A percentile compares a stretch with the other conserved stretches of the same genome.
Evolutionary conservation across 805 yeast species (phyloP).

Genomic region (Teunomyces aglyptinius): DNA sequence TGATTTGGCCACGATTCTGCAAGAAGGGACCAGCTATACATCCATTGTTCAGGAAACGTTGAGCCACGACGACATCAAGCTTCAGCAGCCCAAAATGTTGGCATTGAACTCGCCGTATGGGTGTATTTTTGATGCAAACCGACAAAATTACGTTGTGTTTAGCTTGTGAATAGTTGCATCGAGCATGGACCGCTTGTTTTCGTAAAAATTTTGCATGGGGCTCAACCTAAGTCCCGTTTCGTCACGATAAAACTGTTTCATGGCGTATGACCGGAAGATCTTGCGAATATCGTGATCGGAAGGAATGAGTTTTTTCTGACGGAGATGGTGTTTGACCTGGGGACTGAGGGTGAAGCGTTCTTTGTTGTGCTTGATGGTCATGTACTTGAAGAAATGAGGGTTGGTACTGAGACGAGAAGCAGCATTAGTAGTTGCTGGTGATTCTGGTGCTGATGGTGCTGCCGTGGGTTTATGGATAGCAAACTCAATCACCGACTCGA

Average conservation of each 20-base stretch:
- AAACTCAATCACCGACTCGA: conserved; percentile 17
- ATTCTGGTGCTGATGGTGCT: too few species aligned
- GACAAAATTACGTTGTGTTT: conserved; percentile 38
- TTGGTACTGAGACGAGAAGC: conserved; percentile 11
- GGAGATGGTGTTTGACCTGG: conserved; percentile 15
- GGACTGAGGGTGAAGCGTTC: conserved; percentile 17
- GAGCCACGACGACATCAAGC: conserved; percentile 4
- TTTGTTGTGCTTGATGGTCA: conserved; percentile 20
- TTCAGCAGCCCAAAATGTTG: conserved; percentile 28
- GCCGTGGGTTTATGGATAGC: conserved; percentile 8
- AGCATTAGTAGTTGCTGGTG: background rate
- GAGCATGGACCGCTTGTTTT: conserved; percentile 10
- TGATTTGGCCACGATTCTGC: background rate
- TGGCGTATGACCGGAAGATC: conserved; percentile 25
- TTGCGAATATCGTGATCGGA: conserved; percentile 28
- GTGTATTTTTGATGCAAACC: conserved; percentile 40
- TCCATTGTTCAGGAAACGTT: conserved; percentile 2
- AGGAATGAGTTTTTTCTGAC: conserved; percentile 28
- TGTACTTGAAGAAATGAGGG: conserved; percentile 25
- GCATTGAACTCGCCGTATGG: conserved; percentile 34
- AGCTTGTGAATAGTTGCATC: conserved; percentile 13
- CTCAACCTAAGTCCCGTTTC: conserved; percentile 15
- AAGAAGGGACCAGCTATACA: background rate
- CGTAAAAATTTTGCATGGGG: conserved; percentile 26
- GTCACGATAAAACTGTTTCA: conserved; percentile 29